Evolutionary conservation across 352 stramenopile genomes (phyloP).

Genomic region (Pythium plurisporium): DNA sequence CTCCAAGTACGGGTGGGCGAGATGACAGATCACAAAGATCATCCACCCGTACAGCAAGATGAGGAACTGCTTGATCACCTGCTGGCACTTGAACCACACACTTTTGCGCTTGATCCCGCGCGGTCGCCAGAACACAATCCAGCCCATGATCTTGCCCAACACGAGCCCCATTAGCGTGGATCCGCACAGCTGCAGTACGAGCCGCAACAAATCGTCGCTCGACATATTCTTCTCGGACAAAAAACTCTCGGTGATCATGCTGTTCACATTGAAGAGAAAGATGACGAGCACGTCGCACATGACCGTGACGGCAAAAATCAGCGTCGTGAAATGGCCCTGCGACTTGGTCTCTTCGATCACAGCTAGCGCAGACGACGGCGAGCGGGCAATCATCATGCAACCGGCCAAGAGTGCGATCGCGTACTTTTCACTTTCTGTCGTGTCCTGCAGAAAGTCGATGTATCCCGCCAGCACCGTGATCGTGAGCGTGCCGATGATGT

Average conservation of each 20-base stretch:
- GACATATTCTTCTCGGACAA: slow-evolving; percentile 52
- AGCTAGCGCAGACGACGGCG: slow-evolving; percentile 56
- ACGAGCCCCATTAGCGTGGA: slow-evolving; percentile 46
- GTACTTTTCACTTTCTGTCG: slow-evolving; percentile 49
- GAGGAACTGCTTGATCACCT: slow-evolving; percentile 48
- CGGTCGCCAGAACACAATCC: slow-evolving; percentile 52
- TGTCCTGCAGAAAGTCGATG: slow-evolving; percentile 62
- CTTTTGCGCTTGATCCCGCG: slow-evolving; percentile 51
- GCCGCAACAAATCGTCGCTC: slow-evolving; percentile 23
- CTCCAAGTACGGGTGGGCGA: slow-evolving; percentile 60
- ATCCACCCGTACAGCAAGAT: slow-evolving; percentile 59
- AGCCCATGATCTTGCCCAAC: slow-evolving; percentile 48
- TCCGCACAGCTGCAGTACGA: slow-evolving; percentile 42
- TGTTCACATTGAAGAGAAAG: slow-evolving; percentile 70
- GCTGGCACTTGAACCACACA: slow-evolving; percentile 31
- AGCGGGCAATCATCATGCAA: slow-evolving; percentile 71
- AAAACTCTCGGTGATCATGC: slow-evolving; percentile 62
- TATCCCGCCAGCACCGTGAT: slow-evolving; percentile 54
- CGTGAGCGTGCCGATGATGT: slow-evolving; percentile 57
- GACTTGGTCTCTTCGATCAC: slow-evolving; percentile 68
- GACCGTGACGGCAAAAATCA: slow-evolving; percentile 64
- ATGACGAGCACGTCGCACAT: slow-evolving; percentile 72
- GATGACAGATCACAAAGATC: slow-evolving; percentile 55
- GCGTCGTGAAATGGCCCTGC: slow-evolving; percentile 60
- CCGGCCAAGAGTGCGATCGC: slow-evolving; percentile 59